Evolutionary conservation across 2,329 filamentous ascomycete species (phyloP), one percentile per base, ranked within the genome.

Genomic region (Exophiala calicioides): DNA sequence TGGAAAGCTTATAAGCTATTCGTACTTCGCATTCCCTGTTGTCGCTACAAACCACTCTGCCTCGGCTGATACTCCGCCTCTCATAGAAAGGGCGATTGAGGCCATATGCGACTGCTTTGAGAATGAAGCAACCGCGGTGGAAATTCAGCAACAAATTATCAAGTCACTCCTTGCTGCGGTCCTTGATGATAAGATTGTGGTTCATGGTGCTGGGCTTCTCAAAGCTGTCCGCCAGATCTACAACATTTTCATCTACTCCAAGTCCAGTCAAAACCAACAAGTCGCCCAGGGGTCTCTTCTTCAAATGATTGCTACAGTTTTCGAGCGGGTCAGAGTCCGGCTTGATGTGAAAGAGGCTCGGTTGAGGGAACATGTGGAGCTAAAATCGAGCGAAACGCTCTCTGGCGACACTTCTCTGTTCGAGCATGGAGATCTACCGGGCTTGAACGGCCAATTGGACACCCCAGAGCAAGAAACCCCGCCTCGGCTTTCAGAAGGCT

Each of bases 81-180:
- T 98, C 57, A 98, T 98, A 64, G 94, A 98, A 71, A 82, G 91
- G 56, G 93, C 94, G 49, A 98, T 98, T 62, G 94, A 98, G 70
- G 95, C 93, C 26, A 98, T 98, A 75, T 98, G 93, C 76, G 91
- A 97, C 65, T 98, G 93, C 68, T 98, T 98, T 65, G 90, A 97
- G 65, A 91, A 93, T 64, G 93, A 98, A 71, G 88, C 88, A 1
- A 98, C 94, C 0, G 84, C 89, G 3, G 80, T 86, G 41, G 91
- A 96, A 67, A 86, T 97, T 36, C 93, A 98, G 68, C 81, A 97
- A 60, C 93, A 98, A 70, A 98, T 98, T 59, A 89, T 98, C 66
- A 97, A 98, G 72, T 97, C 93, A 2, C 76, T 98, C 50, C 75
- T 98, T 50, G 90, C 93, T 10, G 94, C 94, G 10, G 93, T 98